Evolutionary conservation across 148 eudicot species (phyloP).

Genomic region (Fagopyrum tataricum): DNA sequence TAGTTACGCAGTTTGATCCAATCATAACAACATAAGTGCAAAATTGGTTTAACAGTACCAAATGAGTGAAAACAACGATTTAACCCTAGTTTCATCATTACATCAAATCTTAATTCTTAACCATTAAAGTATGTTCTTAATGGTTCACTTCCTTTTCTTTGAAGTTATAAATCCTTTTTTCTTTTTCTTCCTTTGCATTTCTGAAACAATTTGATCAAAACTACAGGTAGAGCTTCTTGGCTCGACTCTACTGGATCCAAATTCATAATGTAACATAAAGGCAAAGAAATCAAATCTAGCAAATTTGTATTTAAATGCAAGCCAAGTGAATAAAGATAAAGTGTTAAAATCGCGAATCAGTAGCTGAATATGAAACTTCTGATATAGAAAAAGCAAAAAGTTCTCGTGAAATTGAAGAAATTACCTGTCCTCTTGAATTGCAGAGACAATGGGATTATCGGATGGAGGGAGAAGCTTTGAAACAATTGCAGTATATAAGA

Average conservation of each 20-base stretch:
- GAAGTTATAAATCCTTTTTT: too few relatives aligned
- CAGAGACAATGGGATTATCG: slow-evolving; percentile 33
- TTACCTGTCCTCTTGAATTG: slow-evolving; percentile 64
- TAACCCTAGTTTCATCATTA: background rate
- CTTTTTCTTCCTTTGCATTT: background rate
- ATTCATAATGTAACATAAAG: background rate
- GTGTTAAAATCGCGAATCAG: too few relatives aligned
- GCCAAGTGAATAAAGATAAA: too few relatives aligned
- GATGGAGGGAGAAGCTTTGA: slow-evolving; percentile 58
- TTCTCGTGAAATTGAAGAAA: too few relatives aligned
- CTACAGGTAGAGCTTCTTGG: background rate
- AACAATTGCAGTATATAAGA: slow-evolving; percentile 47
- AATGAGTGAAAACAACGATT: background rate
- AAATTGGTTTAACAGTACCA: background rate
- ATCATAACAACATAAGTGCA: too few relatives aligned
- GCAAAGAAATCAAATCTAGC: too few relatives aligned
- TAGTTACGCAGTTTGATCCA: too few relatives aligned
- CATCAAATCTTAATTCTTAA: background rate
- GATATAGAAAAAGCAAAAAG: too few relatives aligned
- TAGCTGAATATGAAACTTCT: too few relatives aligned
- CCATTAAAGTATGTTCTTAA: background rate
- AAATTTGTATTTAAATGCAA: too few relatives aligned
- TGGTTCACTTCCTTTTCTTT: background rate
- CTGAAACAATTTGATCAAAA: background rate
- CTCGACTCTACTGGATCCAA: background rate